Percentiles rank a stretch among this genome's conserved stretches.
Evolutionary conservation across 129 eudicot species (phyloP).

Genomic region (Saussurea involucrata): DNA sequence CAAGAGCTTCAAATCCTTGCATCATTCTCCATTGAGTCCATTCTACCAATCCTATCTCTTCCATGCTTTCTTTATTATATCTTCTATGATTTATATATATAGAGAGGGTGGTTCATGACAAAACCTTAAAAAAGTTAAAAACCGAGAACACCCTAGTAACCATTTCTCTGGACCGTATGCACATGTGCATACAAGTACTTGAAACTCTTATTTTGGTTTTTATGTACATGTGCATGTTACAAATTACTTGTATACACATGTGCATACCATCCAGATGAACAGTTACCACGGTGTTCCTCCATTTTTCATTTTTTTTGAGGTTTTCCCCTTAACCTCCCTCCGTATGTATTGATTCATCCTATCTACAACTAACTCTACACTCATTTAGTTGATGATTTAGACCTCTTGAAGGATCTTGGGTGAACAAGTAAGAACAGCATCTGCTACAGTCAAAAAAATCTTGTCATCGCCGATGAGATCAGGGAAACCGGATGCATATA

Average conservation of each 20-base stretch:
- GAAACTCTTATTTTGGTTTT: too few relatives aligned
- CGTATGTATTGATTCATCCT: slow-evolving; percentile 1
- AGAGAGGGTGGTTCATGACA: too few relatives aligned
- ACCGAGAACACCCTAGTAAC: too few relatives aligned
- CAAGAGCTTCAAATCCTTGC: background rate
- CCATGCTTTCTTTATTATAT: background rate
- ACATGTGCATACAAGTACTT: too few relatives aligned
- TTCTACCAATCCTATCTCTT: background rate
- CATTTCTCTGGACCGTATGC: too few relatives aligned
- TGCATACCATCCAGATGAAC: too few relatives aligned
- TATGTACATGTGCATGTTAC: too few relatives aligned
- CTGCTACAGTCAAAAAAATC: slow-evolving; percentile 63
- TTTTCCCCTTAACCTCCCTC: too few relatives aligned
- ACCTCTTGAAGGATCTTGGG: slow-evolving; percentile 46
- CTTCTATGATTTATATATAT: background rate
- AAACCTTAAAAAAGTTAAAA: too few relatives aligned
- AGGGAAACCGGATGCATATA: slow-evolving; percentile 56
- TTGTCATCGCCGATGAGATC: slow-evolving; percentile 58
- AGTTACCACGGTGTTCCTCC: too few relatives aligned
- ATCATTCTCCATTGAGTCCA: slow-evolving; percentile 10
- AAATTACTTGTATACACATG: too few relatives aligned
- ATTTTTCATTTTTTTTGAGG: too few relatives aligned
- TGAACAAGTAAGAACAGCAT: slow-evolving; percentile 56
- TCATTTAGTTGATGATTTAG: background rate
- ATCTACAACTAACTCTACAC: slow-evolving; percentile 18